Conservation (phyloP, 1,139 yeast species). For the Candida sp. region DNA sequence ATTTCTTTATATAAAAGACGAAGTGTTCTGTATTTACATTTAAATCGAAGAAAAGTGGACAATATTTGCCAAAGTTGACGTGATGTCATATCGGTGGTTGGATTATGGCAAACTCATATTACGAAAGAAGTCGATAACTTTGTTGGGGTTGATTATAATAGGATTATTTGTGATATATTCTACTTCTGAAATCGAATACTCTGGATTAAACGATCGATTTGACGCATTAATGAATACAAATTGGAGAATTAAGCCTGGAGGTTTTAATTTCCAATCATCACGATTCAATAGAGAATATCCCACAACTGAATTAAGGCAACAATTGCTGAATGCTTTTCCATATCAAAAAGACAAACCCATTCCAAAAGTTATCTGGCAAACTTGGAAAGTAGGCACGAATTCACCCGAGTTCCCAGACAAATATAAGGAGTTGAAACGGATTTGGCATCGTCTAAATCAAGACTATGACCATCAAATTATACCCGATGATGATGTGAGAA, state of each 20-base stretch:
- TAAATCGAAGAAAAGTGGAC: no score
- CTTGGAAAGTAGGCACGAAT: slow-evolving; percentile 1
- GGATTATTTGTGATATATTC: neutral
- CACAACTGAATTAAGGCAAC: neutral
- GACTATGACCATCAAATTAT: slow-evolving; percentile 67
- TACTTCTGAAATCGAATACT: neutral
- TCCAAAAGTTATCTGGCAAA: slow-evolving; percentile 1
- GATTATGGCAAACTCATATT: neutral
- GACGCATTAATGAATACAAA: neutral
- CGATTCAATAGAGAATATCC: neutral
- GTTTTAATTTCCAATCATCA: neutral
- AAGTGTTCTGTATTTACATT: no score
- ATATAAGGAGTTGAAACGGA: slow-evolving; percentile 33
- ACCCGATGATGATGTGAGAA: slow-evolving; percentile 64
- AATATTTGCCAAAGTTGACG: no score
- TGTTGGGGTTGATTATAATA: neutral
- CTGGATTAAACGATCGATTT: neutral
- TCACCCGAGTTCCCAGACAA: slow-evolving; percentile 7
- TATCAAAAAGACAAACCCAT: neutral
- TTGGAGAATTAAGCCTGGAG: neutral
- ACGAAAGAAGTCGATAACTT: neutral
- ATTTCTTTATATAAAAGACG: no score
- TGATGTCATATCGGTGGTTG: no score
- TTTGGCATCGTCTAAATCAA: slow-evolving; percentile 60
- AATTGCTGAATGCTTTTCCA: neutral